A percentile compares a stretch with the other conserved stretches of the same genome.
Evolutionary conservation across 2,329 filamentous ascomycete species (phyloP).

Genomic region (Byssoonygena ceratinophila): DNA sequence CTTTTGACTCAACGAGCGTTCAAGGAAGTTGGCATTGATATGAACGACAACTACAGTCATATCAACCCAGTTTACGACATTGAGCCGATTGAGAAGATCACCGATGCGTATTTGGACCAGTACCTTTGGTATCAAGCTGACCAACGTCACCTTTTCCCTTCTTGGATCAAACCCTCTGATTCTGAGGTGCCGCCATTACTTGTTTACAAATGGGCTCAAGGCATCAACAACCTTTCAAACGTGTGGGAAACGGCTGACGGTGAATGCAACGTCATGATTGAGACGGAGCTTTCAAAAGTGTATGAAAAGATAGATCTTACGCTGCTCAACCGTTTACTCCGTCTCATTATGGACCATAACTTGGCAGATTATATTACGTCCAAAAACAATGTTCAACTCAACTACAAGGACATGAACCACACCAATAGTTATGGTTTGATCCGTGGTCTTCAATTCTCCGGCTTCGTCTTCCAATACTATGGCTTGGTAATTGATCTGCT

Average conservation of each 20-base stretch:
- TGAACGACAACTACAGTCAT: constrained; percentile 99
- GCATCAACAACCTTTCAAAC: constrained; percentile 93
- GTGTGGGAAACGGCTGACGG: constrained; percentile 92
- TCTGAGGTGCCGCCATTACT: constrained; percentile 91
- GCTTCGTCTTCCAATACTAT: constrained; percentile 98
- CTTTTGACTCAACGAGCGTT: constrained; percentile 93
- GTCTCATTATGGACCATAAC: constrained; percentile 98
- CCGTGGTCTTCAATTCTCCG: constrained; percentile 92
- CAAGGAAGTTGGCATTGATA: constrained; percentile 98
- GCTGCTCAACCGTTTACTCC: constrained; percentile 79
- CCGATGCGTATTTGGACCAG: constrained; percentile 94
- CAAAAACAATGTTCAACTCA: constrained; percentile 98
- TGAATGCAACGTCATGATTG: constrained; percentile 97
- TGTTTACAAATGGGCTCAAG: constrained; percentile 98
- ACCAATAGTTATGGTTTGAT: constrained; percentile 99
- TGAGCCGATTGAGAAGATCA: constrained; percentile 98
- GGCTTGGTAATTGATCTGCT: constrained; percentile 89
- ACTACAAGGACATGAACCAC: constrained; percentile 99
- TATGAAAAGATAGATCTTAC: constrained; percentile 99
- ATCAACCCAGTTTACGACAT: constrained; percentile 99
- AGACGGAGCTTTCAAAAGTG: constrained; percentile 96
- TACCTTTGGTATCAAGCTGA: constrained; percentile 99
- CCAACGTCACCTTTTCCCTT: constrained; percentile 89
- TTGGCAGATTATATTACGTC: constrained; percentile 97
- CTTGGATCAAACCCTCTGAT: constrained; percentile 98